Evolutionary conservation across 805 yeast genomes (phyloP), one percentile per base, ranked within the genome.

Genomic region (baker's yeast (Saccharomyces cerevisiae)): DNA sequence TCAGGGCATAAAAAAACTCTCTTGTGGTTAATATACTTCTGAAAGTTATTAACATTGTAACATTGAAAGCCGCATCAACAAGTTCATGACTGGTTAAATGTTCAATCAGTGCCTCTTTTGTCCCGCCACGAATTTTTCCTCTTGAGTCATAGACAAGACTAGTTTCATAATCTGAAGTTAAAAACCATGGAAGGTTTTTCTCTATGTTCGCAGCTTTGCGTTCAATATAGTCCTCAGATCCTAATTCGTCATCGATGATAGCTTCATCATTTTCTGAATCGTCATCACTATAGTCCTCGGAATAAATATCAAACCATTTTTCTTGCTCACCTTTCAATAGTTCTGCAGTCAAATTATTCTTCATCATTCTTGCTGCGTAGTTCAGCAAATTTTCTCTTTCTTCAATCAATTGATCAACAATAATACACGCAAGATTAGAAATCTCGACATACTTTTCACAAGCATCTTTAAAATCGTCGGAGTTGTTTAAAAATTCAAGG

Each of bases 51-150:
- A 90, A 71, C 73, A 91, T 81, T 0, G 89, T 79, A 5, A 84
- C 73, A 61, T 83, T 84, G 70, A 83, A 90, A 26, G 77, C 74
- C 2, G 83, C 78, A 62, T 84, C 87, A 24, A 79, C 70, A 43
- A 78, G 68, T 52, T 80, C 81, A 64, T 89, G 95, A 64, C 84
- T 86, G 0, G 96, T 88, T 55, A 91, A 74, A 67, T 87, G 89
- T 52, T 89, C 85, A 6, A 92, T 77, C 47, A 92, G 72, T 0
- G 96, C 95, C 47, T 79, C 83, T 48, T 81, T 78, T 0, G 95
- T 80, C 4, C 96, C 97, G 51, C 97, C 97, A 66, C 85, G 86
- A 41, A 90, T 78, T 52, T 77, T 77, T 1, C 91, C 94, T 55
- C 82, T 81, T 30, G 81, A 72, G 58, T 89, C 94, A 61, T 81